Conservation (phyloP, 257 asterid genomes). For the Ehretia macrophylla region DNA sequence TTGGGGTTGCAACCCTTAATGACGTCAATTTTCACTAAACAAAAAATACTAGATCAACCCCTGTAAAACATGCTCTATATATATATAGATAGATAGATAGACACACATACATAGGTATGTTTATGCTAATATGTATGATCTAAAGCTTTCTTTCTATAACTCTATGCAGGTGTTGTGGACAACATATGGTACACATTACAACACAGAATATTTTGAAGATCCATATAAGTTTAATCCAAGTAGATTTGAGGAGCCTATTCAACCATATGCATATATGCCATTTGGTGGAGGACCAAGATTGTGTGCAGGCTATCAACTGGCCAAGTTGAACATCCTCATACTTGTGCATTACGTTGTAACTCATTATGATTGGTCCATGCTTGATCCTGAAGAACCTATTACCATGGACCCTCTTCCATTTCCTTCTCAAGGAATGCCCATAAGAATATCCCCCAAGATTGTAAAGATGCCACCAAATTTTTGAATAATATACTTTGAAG, state of each 20-base stretch:
- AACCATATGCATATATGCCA: slow-evolving; percentile 62
- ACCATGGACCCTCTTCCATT: slow-evolving; percentile 74
- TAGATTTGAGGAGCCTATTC: slow-evolving; percentile 63
- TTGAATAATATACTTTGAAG: too few species aligned
- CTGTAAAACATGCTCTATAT: too few species aligned
- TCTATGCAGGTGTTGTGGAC: slow-evolving; percentile 72
- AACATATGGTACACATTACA: slow-evolving; percentile 76
- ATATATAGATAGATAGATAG: too few species aligned
- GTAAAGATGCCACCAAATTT: background rate
- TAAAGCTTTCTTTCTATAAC: background rate
- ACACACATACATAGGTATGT: too few species aligned
- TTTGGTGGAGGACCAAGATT: slow-evolving; percentile 93
- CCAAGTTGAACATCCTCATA: slow-evolving; percentile 70
- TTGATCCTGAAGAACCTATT: slow-evolving; percentile 54
- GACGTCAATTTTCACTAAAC: too few species aligned
- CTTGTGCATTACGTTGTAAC: slow-evolving; percentile 74
- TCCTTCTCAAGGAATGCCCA: slow-evolving; percentile 86
- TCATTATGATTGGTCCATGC: slow-evolving; percentile 57
- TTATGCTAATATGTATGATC: too few species aligned
- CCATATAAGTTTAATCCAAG: slow-evolving; percentile 65
- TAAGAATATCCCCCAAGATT: slow-evolving; percentile 58
- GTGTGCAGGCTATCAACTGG: slow-evolving; percentile 91
- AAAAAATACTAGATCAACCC: too few species aligned
- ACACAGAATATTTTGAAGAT: slow-evolving; percentile 53
- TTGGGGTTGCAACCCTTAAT: too few species aligned